Base-by-base conservation (phyloP, 768 basidiomycete genomes). In the Strobilomyces confusus region DNA sequence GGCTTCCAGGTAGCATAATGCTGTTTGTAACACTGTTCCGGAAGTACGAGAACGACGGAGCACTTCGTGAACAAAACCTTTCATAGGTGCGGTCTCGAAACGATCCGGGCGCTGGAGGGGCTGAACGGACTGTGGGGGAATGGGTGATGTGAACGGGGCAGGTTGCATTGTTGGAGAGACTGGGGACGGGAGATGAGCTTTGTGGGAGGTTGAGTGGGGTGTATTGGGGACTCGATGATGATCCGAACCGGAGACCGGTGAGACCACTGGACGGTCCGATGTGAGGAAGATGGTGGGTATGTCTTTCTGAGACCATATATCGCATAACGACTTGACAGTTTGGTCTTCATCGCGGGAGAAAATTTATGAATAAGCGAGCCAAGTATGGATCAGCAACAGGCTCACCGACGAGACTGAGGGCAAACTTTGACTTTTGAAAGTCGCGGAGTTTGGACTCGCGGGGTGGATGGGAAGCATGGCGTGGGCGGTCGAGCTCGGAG, bases 51-150 rank as follows among this genome's bases (percentile, higher is more conserved):
- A 93, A 34, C 93, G 86, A 48, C 89, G 80, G 14, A 95, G 78
- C 9, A 94, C 88, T 70, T 95, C 92, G 65, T 91, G 87, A 26
- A 95, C 89, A 62, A 95, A 95, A 5, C 79, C 76, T 58, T 80
- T 84, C 58, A 91, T 78, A 9, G 87, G 84, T 9, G 82, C 72
- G 17, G 82, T 65, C 44, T 76, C 74, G 57, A 65, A 61, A 12
- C 50, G 62, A 14, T 57, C 65, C 29, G 58, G 41, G 44, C 14
- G 50, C 2, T 43, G 17, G 7, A 51, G 41, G 54, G 51, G 58
- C 36, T 60, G 67, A 20, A 57, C n/a, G 11, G 66, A 61, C 46
- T 69, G 63, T 6, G 65, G 52, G 15, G 72, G 58, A 12, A 66
- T 49, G 9, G 73, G 64, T 3, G 72, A 69, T 13, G 47, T 36